Conservation (phyloP, 2,329 filamentous ascomycete species). For the Phaeosphaeriaceae sp. region DNA sequence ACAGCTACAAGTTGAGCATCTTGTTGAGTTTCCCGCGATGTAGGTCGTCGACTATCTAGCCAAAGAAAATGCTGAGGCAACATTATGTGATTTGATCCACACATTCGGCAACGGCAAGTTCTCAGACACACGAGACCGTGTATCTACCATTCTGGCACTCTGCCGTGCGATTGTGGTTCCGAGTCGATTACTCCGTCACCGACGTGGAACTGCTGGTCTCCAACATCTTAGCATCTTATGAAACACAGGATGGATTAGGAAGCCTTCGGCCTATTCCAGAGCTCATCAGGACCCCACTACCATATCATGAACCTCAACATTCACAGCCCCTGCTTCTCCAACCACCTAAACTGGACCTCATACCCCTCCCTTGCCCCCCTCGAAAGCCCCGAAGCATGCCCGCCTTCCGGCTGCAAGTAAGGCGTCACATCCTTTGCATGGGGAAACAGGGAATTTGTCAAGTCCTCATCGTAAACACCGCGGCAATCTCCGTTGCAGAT, state of each 20-base stretch:
- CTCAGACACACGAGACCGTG: not conserved
- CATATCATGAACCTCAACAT: too few relatives aligned
- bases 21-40: not conserved
- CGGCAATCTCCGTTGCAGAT: too few relatives aligned
- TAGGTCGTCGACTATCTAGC: not conserved
- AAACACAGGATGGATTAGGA: not conserved
- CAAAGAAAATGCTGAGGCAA: not conserved
- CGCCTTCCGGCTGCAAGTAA: too few relatives aligned
- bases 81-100: not conserved
- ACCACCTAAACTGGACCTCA: too few relatives aligned
- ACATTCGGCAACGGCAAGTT: not conserved
- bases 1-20: not conserved
- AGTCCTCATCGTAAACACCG: too few relatives aligned
- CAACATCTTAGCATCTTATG: constrained; percentile 9
- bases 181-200: not conserved
- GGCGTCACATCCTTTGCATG: too few relatives aligned
- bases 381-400: too few relatives aligned
- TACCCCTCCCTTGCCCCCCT: too few relatives aligned
- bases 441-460: too few relatives aligned
- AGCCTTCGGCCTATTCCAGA: not conserved
- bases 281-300: too few relatives aligned
- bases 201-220: not conserved
- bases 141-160: not conserved
- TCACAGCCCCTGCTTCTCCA: too few relatives aligned
- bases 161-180: not conserved